These are phyloP conservation scores for Lobosporangium transversale DNA, from an alignment of 192 early-diverging fungal species.

Conservation along the genomic window DNA sequence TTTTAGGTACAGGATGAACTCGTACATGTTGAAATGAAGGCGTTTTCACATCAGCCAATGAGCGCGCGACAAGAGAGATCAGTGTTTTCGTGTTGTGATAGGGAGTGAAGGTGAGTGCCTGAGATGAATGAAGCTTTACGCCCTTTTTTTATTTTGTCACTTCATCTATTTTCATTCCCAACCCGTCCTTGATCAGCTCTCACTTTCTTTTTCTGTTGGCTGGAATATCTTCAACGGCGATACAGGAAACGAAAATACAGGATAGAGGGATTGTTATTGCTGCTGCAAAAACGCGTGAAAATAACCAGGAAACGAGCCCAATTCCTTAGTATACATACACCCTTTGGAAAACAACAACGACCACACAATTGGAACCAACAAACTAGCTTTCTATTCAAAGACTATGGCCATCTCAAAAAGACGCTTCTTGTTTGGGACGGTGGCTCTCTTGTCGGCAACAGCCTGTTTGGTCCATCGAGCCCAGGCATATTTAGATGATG, in stretches of 20 bases:
- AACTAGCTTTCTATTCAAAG: not conserved
- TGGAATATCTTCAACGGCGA: not conserved
- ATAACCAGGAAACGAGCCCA: not conserved
- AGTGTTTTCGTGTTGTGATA: not conserved
- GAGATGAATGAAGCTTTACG: not conserved
- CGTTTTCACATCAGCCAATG: slow-evolving; percentile 12
- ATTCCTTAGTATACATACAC: no score
- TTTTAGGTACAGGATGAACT: not conserved
- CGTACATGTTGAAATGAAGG: no score
- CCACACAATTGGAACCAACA: not conserved
- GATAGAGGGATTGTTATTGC: not conserved
- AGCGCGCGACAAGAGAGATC: not conserved
- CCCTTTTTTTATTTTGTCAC: not conserved
- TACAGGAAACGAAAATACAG: not conserved
- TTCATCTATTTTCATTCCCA: not conserved
- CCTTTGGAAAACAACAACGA: no score
- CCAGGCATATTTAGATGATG: slow-evolving; percentile 4
- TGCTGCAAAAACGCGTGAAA: not conserved
- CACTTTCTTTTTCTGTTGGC: not conserved
- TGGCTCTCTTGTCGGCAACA: slow-evolving; percentile 15
- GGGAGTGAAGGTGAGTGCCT: not conserved
- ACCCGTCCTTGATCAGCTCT: not conserved
- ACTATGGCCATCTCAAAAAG: slow-evolving; percentile 29
- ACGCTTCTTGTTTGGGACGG: slow-evolving; percentile 14
- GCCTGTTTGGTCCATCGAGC: not conserved